Evolutionary conservation across 179 eudicot genomes (phyloP).

Genomic region (Sideroxylon spinosum): DNA sequence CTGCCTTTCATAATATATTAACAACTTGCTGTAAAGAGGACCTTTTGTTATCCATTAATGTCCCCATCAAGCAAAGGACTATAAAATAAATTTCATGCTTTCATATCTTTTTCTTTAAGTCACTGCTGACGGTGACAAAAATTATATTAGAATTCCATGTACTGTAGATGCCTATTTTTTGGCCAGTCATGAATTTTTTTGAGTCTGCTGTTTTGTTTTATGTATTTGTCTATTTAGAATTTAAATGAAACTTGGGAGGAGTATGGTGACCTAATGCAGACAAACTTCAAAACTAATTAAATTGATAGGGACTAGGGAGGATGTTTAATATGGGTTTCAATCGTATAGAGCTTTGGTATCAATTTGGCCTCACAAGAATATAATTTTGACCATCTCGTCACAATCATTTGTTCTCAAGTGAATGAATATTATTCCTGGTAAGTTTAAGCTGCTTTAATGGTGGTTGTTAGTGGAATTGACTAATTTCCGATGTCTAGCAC

Average conservation of each 20-base stretch:
- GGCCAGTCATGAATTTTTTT: background rate
- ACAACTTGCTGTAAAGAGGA: background rate
- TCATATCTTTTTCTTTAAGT: background rate
- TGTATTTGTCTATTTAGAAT: background rate
- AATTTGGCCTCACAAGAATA: background rate
- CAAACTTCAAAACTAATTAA: background rate
- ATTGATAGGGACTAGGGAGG: background rate
- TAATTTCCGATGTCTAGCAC: background rate
- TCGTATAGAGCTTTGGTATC: background rate
- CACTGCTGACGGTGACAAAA: background rate
- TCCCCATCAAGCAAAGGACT: background rate
- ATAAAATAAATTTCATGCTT: background rate
- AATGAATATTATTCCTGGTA: background rate
- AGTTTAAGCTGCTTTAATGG: background rate
- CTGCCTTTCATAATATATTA: background rate
- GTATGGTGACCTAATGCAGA: background rate
- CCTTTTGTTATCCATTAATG: background rate
- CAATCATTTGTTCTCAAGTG: background rate
- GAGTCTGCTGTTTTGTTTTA: background rate
- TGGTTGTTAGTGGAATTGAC: background rate
- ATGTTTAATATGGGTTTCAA: background rate
- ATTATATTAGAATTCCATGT: background rate
- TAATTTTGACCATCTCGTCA: background rate
- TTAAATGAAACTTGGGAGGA: background rate
- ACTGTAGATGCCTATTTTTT: background rate